A percentile compares a stretch with the other conserved stretches of the same genome.
Evolutionary conservation across 2,329 filamentous ascomycete species (phyloP).

Genomic region (Leptosphaerulina australis): DNA sequence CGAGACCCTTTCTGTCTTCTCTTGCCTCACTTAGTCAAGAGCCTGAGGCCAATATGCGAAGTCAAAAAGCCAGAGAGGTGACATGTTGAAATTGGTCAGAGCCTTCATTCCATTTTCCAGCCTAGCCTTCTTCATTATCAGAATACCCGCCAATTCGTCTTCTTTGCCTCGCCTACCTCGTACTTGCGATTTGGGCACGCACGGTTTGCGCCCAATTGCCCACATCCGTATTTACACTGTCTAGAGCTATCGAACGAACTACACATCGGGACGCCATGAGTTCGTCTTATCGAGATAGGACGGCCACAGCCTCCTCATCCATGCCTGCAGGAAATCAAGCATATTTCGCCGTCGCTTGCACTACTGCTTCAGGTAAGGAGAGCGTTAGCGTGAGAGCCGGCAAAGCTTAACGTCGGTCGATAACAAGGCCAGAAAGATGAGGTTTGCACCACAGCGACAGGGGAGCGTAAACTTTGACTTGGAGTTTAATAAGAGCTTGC

Average conservation of each 20-base stretch:
- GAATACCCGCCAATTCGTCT: background rate
- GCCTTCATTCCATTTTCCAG: slow-evolving; percentile 12
- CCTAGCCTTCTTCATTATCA: slow-evolving; percentile 17
- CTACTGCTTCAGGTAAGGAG: slow-evolving; percentile 9
- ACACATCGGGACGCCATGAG: slow-evolving; percentile 14
- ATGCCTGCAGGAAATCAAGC: slow-evolving; percentile 11
- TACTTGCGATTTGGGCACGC: no score
- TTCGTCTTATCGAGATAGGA: no score
- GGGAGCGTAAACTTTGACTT: no score
- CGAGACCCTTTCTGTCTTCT: background rate
- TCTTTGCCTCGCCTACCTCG: slow-evolving; percentile 5
- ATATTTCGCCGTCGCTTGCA: slow-evolving; percentile 14
- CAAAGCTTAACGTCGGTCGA: slow-evolving; percentile 13
- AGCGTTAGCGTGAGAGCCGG: slow-evolving; percentile 1
- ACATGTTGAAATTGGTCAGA: background rate
- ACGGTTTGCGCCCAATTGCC: slow-evolving; percentile 3
- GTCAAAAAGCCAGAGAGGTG: background rate
- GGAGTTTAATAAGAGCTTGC: no score
- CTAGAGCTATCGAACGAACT: slow-evolving; percentile 11
- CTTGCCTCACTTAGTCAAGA: background rate
- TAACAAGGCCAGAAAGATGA: background rate
- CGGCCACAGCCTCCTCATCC: background rate
- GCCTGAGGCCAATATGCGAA: background rate
- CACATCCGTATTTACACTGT: background rate
- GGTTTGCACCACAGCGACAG: background rate